phyloP scores from a whole-genome alignment of 2,329 filamentous ascomycete species.

The Neonectria sp. region DNA sequence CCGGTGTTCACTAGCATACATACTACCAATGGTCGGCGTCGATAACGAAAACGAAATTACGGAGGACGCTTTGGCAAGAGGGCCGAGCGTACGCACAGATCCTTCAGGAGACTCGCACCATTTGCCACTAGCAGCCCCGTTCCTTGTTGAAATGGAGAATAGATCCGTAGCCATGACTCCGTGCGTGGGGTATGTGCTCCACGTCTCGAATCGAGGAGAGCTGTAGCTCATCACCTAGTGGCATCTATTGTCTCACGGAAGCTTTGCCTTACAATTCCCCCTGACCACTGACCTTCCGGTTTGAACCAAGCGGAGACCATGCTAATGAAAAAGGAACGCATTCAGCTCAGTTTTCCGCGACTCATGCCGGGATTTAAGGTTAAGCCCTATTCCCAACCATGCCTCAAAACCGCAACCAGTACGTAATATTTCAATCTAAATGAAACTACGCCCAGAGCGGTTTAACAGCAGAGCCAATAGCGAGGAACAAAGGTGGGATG shows the following conservation, averaged over 20 bases:
- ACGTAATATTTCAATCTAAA: neutral
- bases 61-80: neutral
- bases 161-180: neutral
- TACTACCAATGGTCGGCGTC: neutral
- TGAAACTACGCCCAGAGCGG: neutral
- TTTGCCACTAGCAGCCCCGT: neutral
- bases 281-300: neutral
- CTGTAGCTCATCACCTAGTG: too few species aligned
- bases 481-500: neutral
- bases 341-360: neutral
- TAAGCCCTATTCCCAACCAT: neutral
- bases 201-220: neutral
- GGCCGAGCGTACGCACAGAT: neutral
- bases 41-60: neutral
- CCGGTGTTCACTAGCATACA: neutral
- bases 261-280: too few species aligned
- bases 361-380: neutral
- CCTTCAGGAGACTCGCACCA: neutral
- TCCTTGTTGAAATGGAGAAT: neutral
- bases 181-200: neutral
- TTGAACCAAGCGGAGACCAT: neutral
- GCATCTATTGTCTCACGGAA: too few species aligned
- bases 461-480: neutral
- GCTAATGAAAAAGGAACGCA: neutral
- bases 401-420: neutral